Evolutionary conservation across 78 protist species (phyloP).

Genomic region (Acrasis kona): DNA sequence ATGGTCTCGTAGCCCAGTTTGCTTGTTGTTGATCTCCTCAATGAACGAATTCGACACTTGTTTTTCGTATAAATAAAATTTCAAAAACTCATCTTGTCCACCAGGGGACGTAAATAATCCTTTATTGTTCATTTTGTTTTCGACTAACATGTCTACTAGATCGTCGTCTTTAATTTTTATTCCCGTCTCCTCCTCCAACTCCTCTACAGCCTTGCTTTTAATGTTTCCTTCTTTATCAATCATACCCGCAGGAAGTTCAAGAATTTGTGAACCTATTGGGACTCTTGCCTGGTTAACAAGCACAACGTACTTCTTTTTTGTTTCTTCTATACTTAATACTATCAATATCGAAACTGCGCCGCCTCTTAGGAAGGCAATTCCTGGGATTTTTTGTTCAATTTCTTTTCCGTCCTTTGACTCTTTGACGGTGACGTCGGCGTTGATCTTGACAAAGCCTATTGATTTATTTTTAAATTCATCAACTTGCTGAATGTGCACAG

Average conservation of each 20-base stretch:
- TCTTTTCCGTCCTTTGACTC: no score
- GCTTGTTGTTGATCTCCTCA: neutral
- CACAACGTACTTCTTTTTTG: neutral
- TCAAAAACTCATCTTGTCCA: neutral
- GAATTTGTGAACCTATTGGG: neutral
- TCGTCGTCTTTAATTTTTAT: neutral
- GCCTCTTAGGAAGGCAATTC: neutral
- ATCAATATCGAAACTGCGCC: neutral
- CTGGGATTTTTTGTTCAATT: no score
- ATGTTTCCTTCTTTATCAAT: neutral
- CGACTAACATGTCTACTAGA: neutral
- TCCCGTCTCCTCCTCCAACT: slow-evolving; percentile 1
- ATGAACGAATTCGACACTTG: neutral
- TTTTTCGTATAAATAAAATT: neutral
- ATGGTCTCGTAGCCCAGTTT: neutral
- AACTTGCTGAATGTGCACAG: no score
- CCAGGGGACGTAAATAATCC: neutral
- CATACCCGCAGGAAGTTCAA: slow-evolving; percentile 3
- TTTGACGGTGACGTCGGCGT: no score
- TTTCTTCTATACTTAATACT: neutral
- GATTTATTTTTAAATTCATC: no score
- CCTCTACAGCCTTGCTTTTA: neutral
- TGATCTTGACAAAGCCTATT: no score
- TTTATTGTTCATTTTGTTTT: neutral
- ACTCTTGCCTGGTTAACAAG: neutral